Conservation (phyloP, 2,329 filamentous ascomycete genomes). For the Xylaria sp. region DNA sequence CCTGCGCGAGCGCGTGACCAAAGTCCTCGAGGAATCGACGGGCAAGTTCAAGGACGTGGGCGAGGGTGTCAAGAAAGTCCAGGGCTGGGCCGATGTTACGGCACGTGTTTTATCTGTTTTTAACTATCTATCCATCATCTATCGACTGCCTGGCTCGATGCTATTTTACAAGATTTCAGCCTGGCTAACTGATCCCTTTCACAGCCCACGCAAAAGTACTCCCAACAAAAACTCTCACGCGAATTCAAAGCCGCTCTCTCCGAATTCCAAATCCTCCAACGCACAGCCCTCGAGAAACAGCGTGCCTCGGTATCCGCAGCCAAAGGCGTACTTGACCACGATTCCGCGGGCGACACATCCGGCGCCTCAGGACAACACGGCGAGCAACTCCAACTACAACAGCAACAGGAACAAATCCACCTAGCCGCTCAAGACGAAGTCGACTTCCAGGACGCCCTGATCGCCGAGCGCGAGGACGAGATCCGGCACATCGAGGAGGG, state of each 20-base stretch:
- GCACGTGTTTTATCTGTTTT: constrained; percentile 60
- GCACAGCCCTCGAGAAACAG: constrained; percentile 89
- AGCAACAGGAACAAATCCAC: constrained; percentile 67
- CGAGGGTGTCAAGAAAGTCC: constrained; percentile 90
- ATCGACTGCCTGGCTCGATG: not conserved
- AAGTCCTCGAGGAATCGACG: constrained; percentile 83
- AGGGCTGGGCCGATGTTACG: constrained; percentile 83
- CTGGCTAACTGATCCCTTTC: constrained; percentile 12
- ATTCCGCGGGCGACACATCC: constrained; percentile 42
- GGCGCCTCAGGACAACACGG: constrained; percentile 35
- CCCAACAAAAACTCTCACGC: constrained; percentile 90
- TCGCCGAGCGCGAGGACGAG: constrained; percentile 94
- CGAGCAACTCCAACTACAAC: constrained; percentile 55
- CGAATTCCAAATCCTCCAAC: constrained; percentile 93
- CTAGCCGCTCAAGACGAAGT: constrained; percentile 92
- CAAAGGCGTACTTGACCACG: constrained; percentile 75
- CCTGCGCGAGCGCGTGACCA: constrained; percentile 87
- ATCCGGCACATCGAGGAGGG: constrained; percentile 98
- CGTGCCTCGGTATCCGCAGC: constrained; percentile 84
- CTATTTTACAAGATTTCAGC: not conserved
- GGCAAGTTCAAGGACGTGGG: constrained; percentile 89
- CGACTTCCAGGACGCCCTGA: constrained; percentile 94
- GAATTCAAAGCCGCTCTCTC: constrained; percentile 88
- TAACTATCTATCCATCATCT: not conserved
- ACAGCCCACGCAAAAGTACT: constrained; percentile 93